Evolutionary conservation across 1,284 basidiomycete species (phyloP), one percentile per base, ranked within the genome.

Genomic region (Vanrija sp.): DNA sequence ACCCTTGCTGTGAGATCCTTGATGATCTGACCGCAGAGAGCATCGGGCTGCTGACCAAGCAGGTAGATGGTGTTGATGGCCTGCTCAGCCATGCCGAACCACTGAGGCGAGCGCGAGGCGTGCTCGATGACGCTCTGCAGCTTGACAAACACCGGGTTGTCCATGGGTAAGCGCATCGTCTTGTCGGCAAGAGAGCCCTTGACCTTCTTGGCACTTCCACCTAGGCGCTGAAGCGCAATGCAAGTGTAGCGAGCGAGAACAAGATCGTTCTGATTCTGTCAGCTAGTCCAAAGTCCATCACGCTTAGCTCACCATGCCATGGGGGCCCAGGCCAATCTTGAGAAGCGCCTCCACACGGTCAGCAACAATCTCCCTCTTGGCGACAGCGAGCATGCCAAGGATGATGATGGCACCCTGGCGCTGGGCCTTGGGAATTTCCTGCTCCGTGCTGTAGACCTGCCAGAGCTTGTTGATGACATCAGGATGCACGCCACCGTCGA

Each of bases 41-140:
- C 75, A 70, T 98, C 95, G 0, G 95, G 96, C 66, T 95, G 92
- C 67, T 97, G 91, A 19, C 90, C 93, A 0, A 98, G 83, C 0
- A 89, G 85, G 68, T 98, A 98, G 54, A 97, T 88, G 0, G 95
- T 93, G 72, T 98, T 97, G 76, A 99, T 86, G 5, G 88, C 91
- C 74, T 98, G 92, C 72, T 99, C 95, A 0, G 96, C 91, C 78
- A 98, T 85, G 12, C 87, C 86, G 70, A 98, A 52, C 92, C 93
- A 96, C 57, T 94, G 91, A 64, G 86, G 89, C n/a, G 86, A 87
- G 38, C 85, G 81, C 52, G 85, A 88, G 0, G 89, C 86, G 46
- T 84, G 80, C 66, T 91, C 84, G 46, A 96, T 83, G 6, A 85
- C 82, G 2, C 88, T 86, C 66, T 89, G 84, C 4, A 98, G 80